Percentiles rank a stretch among this genome's conserved stretches.
phyloP scores from a whole-genome alignment of 257 asterid genomes.

The Asclepias syriaca region DNA sequence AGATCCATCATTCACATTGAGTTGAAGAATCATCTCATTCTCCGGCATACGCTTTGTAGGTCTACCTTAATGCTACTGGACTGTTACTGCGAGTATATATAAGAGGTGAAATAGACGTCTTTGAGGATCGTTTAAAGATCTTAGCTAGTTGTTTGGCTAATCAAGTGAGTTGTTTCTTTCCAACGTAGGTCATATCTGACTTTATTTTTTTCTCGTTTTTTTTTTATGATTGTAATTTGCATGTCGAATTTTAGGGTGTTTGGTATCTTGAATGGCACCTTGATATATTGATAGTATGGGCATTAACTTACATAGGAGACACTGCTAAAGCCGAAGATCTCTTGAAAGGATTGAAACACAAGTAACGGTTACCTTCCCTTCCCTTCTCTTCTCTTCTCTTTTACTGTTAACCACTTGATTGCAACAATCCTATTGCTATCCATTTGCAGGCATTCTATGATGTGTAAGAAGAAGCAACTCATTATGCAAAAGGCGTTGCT shows the following conservation, averaged over 20 bases:
- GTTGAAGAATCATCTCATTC: conserved; percentile 7
- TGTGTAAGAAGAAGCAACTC: conserved; percentile 68
- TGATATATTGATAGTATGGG: conserved; percentile 80
- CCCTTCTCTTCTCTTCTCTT: background rate
- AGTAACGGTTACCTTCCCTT: conserved; percentile 34
- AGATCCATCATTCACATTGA: background rate
- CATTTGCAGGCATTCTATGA: conserved; percentile 48
- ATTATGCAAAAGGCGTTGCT: conserved; percentile 51
- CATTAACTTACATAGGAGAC: conserved; percentile 48
- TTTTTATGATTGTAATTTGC: conserved; percentile 10
- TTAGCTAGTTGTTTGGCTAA: conserved; percentile 51
- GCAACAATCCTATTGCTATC: conserved; percentile 2
- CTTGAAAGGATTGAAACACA: conserved; percentile 58
- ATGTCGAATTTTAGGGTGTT: conserved; percentile 37
- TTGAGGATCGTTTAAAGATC: conserved; percentile 54
- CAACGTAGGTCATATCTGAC: background rate
- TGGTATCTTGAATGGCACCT: conserved; percentile 98
- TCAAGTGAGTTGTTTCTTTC: conserved; percentile 37
- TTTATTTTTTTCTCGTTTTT: background rate
- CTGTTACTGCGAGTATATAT: conserved; percentile 64
- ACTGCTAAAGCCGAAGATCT: conserved; percentile 59
- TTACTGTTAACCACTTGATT: conserved; percentile 2
- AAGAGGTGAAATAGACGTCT: conserved; percentile 46
- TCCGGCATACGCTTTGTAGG: conserved; percentile 41
- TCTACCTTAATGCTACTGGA: conserved; percentile 74